phyloP scores from a whole-genome alignment of 2,329 filamentous ascomycete species.

The Nothophoma quercina region DNA sequence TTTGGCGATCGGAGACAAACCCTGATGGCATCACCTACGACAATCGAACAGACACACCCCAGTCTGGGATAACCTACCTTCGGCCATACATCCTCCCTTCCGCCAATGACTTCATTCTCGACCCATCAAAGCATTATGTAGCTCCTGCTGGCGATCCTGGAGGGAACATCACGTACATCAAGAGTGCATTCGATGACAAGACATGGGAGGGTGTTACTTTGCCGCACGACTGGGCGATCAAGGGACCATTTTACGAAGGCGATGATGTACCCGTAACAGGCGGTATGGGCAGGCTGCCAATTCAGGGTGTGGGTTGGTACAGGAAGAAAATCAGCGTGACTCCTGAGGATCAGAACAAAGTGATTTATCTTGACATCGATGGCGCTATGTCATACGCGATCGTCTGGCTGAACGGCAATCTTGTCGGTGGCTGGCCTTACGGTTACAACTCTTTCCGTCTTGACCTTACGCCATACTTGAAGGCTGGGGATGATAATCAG shows the following conservation, averaged over 20 bases:
- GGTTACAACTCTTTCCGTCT: slow-evolving; percentile 59
- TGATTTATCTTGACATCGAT: slow-evolving; percentile 57
- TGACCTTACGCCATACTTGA: slow-evolving; percentile 55
- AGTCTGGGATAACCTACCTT: slow-evolving; percentile 24
- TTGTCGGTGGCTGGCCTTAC: slow-evolving; percentile 61
- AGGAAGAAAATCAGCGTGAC: slow-evolving; percentile 48
- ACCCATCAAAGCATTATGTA: slow-evolving; percentile 38
- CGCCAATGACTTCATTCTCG: slow-evolving; percentile 50
- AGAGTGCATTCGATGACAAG: slow-evolving; percentile 48
- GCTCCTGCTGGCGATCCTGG: slow-evolving; percentile 30
- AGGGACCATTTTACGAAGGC: slow-evolving; percentile 49
- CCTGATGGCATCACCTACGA: slow-evolving; percentile 46
- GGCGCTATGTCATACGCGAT: slow-evolving; percentile 60
- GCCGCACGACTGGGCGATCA: slow-evolving; percentile 60
- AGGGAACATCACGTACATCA: slow-evolving; percentile 36
- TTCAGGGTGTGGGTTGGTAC: slow-evolving; percentile 61
- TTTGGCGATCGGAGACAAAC: slow-evolving; percentile 43
- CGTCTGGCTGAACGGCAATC: slow-evolving; percentile 59
- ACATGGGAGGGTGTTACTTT: slow-evolving; percentile 51
- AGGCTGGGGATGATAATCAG: slow-evolving; percentile 44
- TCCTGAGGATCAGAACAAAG: slow-evolving; percentile 41
- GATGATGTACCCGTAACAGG: slow-evolving; percentile 34
- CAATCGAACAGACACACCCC: slow-evolving; percentile 19
- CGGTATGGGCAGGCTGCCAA: slow-evolving; percentile 56
- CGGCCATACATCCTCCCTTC: slow-evolving; percentile 53